Evolutionary conservation across 1,284 basidiomycete species (phyloP).

Genomic region (Sanghuangporus baumii): DNA sequence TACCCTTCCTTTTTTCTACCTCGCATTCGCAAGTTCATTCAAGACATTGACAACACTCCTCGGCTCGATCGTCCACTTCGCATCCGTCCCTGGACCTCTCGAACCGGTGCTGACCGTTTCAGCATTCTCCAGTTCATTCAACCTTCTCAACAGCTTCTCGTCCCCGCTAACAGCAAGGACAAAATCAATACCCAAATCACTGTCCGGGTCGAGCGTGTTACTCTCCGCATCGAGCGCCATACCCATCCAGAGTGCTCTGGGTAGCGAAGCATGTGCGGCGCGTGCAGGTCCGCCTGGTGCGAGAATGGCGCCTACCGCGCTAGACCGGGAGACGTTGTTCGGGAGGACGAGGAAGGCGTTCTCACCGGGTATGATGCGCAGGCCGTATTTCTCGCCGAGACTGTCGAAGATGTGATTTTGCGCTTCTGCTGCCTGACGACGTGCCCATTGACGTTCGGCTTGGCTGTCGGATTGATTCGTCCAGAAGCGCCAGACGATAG

Average conservation of each 20-base stretch:
- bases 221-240: slow-evolving; percentile 33
- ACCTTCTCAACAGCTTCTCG: slow-evolving; percentile 65
- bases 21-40: slow-evolving; percentile 30
- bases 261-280: slow-evolving; percentile 34
- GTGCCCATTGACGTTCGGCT: slow-evolving; percentile 64
- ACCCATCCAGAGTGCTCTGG: slow-evolving; percentile 8
- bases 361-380: slow-evolving; percentile 73
- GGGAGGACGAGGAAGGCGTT: slow-evolving; percentile 81
- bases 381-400: slow-evolving; percentile 73
- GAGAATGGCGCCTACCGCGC: slow-evolving; percentile 71
- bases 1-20: background rate
- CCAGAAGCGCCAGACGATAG: slow-evolving; percentile 82
- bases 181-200: slow-evolving; percentile 48
- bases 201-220: slow-evolving; percentile 37
- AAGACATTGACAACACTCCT: slow-evolving; percentile 36
- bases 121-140: slow-evolving; percentile 66
- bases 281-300: slow-evolving; percentile 61
- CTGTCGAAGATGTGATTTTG: slow-evolving; percentile 88
- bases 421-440: slow-evolving; percentile 81
- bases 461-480: slow-evolving; percentile 41
- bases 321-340: slow-evolving; percentile 76
- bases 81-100: slow-evolving; percentile 58
- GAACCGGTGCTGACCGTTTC: slow-evolving; percentile 60
- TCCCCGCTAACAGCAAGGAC: slow-evolving; percentile 66
- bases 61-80: slow-evolving; percentile 60